Conservation (phyloP, 495 filamentous ascomycete genomes). For the Pseudomonodictys pantanalensis region DNA sequence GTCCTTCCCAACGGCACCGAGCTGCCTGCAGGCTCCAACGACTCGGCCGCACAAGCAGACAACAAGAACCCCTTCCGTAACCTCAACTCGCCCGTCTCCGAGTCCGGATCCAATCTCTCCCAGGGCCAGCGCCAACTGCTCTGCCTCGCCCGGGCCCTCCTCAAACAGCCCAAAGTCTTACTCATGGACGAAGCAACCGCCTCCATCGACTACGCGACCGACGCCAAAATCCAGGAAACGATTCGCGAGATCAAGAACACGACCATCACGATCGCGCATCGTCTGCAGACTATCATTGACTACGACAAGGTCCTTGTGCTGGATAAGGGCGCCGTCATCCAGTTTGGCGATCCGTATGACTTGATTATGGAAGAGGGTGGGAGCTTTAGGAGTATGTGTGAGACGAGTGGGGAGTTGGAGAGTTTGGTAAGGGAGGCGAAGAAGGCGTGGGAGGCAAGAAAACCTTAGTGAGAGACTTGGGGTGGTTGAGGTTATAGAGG, state of each 20-base stretch:
- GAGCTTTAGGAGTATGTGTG: slow-evolving; percentile 87
- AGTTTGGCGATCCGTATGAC: slow-evolving; percentile 84
- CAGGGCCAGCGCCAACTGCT: slow-evolving; percentile 96
- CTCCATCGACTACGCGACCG: slow-evolving; percentile 95
- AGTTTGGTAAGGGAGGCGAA: slow-evolving; percentile 69
- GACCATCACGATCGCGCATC: slow-evolving; percentile 98
- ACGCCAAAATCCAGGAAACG: slow-evolving; percentile 92
- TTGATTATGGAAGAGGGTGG: slow-evolving; percentile 64
- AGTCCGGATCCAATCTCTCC: slow-evolving; percentile 93
- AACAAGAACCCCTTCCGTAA: slow-evolving; percentile 97
- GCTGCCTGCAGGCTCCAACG: slow-evolving; percentile 27
- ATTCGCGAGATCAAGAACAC: slow-evolving; percentile 79
- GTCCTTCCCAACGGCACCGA: slow-evolving; percentile 45
- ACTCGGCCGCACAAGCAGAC: slow-evolving; percentile 42
- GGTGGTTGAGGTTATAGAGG: too few relatives aligned
- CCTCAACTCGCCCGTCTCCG: slow-evolving; percentile 77
- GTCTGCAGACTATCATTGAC: slow-evolving; percentile 92
- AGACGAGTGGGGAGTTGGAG: slow-evolving; percentile 87
- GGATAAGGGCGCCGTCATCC: slow-evolving; percentile 82
- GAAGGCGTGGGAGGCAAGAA: slow-evolving; percentile 60
- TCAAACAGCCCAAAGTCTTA: slow-evolving; percentile 86
- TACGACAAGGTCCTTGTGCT: slow-evolving; percentile 98
- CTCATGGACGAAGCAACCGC: slow-evolving; percentile 99
- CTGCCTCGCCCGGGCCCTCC: slow-evolving; percentile 88
- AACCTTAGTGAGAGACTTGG: too few relatives aligned